Evolutionary conservation across 139 green algal genomes (phyloP).

Genomic region (Protoeuglena noctilucae): DNA sequence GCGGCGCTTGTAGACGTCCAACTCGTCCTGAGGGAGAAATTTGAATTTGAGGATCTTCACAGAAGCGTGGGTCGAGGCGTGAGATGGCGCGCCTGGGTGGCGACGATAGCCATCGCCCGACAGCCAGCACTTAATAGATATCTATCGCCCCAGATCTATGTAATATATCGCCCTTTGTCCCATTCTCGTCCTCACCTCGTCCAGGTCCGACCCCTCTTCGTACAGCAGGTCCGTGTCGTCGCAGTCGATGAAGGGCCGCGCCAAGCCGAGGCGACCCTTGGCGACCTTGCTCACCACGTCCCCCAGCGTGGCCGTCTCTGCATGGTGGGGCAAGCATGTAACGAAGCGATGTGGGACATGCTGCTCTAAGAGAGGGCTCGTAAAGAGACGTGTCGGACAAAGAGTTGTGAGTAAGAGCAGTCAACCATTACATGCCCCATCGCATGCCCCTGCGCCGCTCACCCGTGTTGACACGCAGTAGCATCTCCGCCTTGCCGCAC

Average conservation of each 20-base stretch:
- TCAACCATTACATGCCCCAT: constrained; percentile 4
- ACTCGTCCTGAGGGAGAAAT: no score
- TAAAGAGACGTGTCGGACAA: constrained; percentile 32
- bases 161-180: not conserved
- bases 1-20: not conserved
- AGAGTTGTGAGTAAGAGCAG: constrained; percentile 4
- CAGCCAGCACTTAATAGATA: not conserved
- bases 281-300: not conserved
- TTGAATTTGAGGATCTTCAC: not conserved
- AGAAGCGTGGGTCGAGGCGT: not conserved
- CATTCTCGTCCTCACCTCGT: constrained; percentile 40
- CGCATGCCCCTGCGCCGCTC: constrained; percentile 4
- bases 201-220: constrained; percentile 67
- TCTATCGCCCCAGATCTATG: not conserved
- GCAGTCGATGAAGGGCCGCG: constrained; percentile 9
- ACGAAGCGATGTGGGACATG: not conserved
- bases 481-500: constrained; percentile 3
- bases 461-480: not conserved
- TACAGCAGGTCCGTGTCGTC: constrained; percentile 42
- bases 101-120: not conserved
- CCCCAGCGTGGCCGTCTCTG: constrained; percentile 1
- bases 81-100: not conserved
- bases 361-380: constrained; percentile 18
- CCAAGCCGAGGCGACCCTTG: not conserved
- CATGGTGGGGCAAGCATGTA: not conserved